Conservation (phyloP, 164 flowering plant genomes). For the Piper longum region DNA sequence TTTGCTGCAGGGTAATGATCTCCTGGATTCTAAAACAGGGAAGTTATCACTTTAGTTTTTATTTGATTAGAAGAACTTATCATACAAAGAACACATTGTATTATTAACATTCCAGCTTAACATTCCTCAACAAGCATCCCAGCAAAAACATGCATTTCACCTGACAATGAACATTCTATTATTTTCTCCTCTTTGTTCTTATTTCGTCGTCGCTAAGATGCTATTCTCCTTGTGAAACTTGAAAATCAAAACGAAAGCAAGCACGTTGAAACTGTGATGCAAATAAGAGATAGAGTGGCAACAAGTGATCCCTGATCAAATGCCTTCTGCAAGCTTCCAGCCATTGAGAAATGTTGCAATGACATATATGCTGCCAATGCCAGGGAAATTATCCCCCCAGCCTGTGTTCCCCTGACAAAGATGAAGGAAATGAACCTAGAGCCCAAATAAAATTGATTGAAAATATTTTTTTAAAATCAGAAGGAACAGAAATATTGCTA, state of each 20-base stretch:
- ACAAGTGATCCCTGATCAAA: constrained; percentile 64
- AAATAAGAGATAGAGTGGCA: constrained; percentile 51
- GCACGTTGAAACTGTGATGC: constrained; percentile 34
- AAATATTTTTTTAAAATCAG: not conserved
- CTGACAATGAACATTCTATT: not conserved
- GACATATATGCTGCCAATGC: constrained; percentile 57
- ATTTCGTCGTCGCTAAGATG: not conserved
- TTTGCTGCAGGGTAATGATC: no score
- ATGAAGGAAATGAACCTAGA: not conserved
- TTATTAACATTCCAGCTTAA: not conserved
- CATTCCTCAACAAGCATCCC: not conserved
- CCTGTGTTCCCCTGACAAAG: constrained; percentile 54
- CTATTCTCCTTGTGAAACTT: not conserved
- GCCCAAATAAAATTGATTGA: not conserved
- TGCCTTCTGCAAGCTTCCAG: constrained; percentile 48
- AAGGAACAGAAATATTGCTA: not conserved
- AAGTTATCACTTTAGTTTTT: not conserved
- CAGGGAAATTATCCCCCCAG: constrained; percentile 46
- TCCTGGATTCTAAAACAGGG: not conserved
- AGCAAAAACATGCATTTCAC: not conserved
- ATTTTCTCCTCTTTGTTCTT: not conserved
- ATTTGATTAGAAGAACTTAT: not conserved
- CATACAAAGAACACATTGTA: not conserved
- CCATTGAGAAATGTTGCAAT: constrained; percentile 63
- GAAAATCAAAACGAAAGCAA: constrained; percentile 35